Evolutionary conservation across 2,329 filamentous ascomycete species (phyloP), one percentile per base, ranked within the genome.

Genomic region (Dothideomycetes sp.): DNA sequence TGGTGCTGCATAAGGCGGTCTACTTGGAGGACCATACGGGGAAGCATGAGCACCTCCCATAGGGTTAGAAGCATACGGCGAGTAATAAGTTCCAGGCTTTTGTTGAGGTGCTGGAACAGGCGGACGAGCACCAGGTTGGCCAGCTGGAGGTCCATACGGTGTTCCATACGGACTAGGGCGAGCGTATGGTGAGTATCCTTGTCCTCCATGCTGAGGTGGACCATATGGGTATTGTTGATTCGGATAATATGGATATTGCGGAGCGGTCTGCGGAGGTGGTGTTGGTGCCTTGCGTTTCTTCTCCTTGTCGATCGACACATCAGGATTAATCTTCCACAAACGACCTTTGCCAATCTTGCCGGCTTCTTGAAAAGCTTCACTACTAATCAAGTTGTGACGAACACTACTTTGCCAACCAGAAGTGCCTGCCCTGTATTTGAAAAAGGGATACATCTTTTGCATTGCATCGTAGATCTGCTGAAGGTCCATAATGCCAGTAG

Each of bases 321-420:
- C 69, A 17, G 70, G 68, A 34, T 75, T 70, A 49, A 79, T 68
- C 40, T 70, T 68, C 76, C 76, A 80, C 37, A 75, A 70, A 62
- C 71, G 77, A 34, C 76, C 76, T 56, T 79, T 79, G 39, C 75
- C 76, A 53, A 53, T 64, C 43, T 66, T 72, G 47, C 77, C 73
- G 12, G 71, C 73, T 49, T 77, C 75, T 53, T 71, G 68, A 51
- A 79, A 79, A 58, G 67, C 62, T 59, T 72, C 52, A 57, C 72
- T 62, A 62, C 78, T 60, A 52, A 72, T 60, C 56, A 81, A 61
- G 43, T 81, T 81, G 53, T 81, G 77, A 24, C 77, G 69, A 29
- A 81, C 75, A 61, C 75, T 79, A 24, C 74, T 79, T 44, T 79
- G 76, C 77, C 77, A 81, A 11, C 77, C 77, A 47, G 70, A 69